Evolutionary conservation across 2,329 filamentous ascomycete genomes (phyloP).

Genomic region (Orbilia brochopaga): DNA sequence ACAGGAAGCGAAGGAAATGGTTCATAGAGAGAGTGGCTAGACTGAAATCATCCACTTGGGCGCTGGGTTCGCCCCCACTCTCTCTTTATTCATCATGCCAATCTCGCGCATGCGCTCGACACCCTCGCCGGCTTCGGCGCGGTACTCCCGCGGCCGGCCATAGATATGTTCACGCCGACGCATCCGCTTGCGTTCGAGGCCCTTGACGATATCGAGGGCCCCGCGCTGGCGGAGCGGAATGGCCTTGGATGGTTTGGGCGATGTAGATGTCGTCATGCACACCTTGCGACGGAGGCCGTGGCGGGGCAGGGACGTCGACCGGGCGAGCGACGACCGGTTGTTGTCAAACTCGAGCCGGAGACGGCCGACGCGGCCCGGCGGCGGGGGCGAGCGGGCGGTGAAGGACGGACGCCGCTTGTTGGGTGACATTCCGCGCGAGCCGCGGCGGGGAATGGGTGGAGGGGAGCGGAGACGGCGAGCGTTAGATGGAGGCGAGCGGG

Average conservation of each 20-base stretch:
- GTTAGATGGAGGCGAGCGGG: constrained; percentile 62
- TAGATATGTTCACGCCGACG: constrained; percentile 92
- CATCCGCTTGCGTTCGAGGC: constrained; percentile 90
- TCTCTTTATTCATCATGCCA: constrained; percentile 75
- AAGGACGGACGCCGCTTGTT: constrained; percentile 66
- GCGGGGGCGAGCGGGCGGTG: constrained; percentile 70
- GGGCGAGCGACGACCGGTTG: constrained; percentile 75
- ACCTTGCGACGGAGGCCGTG: constrained; percentile 56
- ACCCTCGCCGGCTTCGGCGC: constrained; percentile 80
- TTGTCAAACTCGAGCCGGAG: constrained; percentile 62
- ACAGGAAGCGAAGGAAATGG: too few species aligned
- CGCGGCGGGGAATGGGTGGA: constrained; percentile 55
- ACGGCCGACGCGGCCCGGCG: constrained; percentile 62
- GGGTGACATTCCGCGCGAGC: constrained; percentile 57
- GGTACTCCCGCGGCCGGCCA: constrained; percentile 73
- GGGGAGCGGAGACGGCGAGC: constrained; percentile 57
- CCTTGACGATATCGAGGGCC: constrained; percentile 97
- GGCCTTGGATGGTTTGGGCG: constrained; percentile 52
- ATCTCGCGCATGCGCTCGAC: constrained; percentile 93
- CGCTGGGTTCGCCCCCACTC: constrained; percentile 49
- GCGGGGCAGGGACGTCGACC: constrained; percentile 82
- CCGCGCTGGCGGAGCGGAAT: constrained; percentile 73
- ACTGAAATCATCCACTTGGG: constrained; percentile 55
- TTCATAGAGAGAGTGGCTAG: constrained; percentile 27
- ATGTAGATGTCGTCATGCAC: constrained; percentile 52